These are phyloP conservation scores for Nakazawaea holstii DNA, from an alignment of 805 yeast species.

Conservation along the genomic window DNA sequence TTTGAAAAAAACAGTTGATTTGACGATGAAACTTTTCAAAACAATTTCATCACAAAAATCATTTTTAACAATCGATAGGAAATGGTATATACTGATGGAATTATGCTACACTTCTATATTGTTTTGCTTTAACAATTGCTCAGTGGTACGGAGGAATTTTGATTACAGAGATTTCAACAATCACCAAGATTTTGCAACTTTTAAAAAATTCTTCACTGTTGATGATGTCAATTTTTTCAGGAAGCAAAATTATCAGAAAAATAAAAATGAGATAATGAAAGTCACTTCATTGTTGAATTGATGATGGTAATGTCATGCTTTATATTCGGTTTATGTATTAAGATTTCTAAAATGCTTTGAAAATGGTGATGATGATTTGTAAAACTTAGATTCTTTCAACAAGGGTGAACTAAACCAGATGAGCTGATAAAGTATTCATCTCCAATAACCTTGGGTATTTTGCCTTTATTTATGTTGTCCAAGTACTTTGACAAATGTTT, in stretches of 20 bases:
- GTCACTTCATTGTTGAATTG: conserved; percentile 9
- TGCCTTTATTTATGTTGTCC: not conserved
- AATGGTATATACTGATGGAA: conserved; percentile 7
- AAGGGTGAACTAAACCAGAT: conserved; percentile 1
- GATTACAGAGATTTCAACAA: not conserved
- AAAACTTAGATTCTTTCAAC: not conserved
- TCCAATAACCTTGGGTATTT: not conserved
- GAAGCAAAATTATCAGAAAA: conserved; percentile 2
- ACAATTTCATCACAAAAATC: conserved; percentile 3
- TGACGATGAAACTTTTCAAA: conserved; percentile 1
- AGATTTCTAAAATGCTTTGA: not conserved
- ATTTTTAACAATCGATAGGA: conserved; percentile 9
- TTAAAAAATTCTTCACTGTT: conserved; percentile 7
- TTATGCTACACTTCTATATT: conserved; percentile 1
- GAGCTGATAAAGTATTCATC: conserved; percentile 1
- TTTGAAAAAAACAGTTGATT: not conserved
- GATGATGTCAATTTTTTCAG: conserved; percentile 6
- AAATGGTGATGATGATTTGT: no score
- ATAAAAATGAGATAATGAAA: conserved; percentile 9
- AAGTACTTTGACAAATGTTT: not conserved
- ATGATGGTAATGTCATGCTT: not conserved
- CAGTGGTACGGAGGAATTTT: not conserved
- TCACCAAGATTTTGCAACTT: conserved; percentile 2
- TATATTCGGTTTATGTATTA: not conserved
- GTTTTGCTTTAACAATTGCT: conserved; percentile 1